Evolutionary conservation across 192 early-diverging fungal genomes (phyloP), one percentile per base, ranked within the genome.

Genomic region (Radiomyces spectabilis): DNA sequence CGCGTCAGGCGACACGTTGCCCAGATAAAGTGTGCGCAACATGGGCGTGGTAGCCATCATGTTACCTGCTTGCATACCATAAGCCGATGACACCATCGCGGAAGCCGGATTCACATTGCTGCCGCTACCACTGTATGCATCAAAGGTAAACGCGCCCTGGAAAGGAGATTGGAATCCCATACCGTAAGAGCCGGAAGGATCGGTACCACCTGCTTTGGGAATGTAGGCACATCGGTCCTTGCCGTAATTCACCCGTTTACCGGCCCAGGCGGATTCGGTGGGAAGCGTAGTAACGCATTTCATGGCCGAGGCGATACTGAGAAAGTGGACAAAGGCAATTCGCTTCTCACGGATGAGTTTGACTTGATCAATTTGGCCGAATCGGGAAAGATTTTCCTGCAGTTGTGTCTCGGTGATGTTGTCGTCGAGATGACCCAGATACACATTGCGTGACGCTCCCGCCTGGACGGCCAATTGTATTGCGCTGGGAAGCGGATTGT

Each of bases 291-390:
- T 60, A 25, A 92, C 86, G 27, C 82, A 86, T 43, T 84, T 87
- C 32, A 92, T 71, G 33, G 91, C 91, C 29, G 60, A 66, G 19
- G 61, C 53, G 44, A 94, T 76, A 38, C 62, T 74, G 27, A 76
- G 68, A 64, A 92, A 85, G 57, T 94, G 89, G 13, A 89, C 82
- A 73, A 94, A 94, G 2, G 82, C 91, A 52, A 89, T 87, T 21
- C 75, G 69, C 58, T 89, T 89, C 13, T 92, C 88, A 0, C 60
- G 66, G 2, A 89, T 38, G 8, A 91, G 68, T 58, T 83, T 81
- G 55, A 92, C 67, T 1, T 78, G 69, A 29, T 92, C 89, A 46
- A 91, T 79, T 0, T 68, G 57, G 5, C 91, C 88, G 69, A 77
- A 94, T n/a, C 60, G 52, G 2, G 51, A 58, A 38, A 88, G 67